phyloP scores from a whole-genome alignment of 208 protist species.

The Paratrypanosoma confusum region DNA sequence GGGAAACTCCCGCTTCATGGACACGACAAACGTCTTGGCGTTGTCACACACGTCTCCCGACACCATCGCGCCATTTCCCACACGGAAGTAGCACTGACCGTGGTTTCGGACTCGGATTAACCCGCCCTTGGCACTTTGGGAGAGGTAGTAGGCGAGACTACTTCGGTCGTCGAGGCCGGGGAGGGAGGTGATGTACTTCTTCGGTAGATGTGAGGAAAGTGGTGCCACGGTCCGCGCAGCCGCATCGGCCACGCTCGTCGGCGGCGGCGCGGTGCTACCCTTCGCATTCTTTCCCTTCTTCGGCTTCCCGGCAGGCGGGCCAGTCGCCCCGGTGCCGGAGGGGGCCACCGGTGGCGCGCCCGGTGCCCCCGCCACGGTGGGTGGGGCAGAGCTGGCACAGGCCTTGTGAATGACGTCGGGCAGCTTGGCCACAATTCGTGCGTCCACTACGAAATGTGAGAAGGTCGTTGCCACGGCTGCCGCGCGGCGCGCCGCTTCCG shows the following conservation, averaged over 20 bases:
- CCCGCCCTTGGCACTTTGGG: slow-evolving; percentile 35
- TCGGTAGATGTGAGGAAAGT: slow-evolving; percentile 5
- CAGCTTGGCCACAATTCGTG: slow-evolving; percentile 51
- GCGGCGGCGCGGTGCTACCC: too few relatives aligned
- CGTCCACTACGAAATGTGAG: slow-evolving; percentile 67
- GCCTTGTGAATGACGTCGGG: slow-evolving; percentile 26
- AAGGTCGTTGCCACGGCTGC: slow-evolving; percentile 64
- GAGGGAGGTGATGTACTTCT: slow-evolving; percentile 41
- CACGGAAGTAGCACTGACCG: slow-evolving; percentile 56
- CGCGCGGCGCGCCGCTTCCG: slow-evolving; percentile 43
- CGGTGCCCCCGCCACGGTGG: background rate
- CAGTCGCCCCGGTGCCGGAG: background rate
- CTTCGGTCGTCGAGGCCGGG: slow-evolving; percentile 39
- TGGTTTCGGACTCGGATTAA: slow-evolving; percentile 18
- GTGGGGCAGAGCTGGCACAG: slow-evolving; percentile 8
- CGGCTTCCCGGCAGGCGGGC: background rate
- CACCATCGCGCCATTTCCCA: slow-evolving; percentile 76
- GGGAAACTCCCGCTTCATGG: slow-evolving; percentile 67
- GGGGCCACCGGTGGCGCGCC: background rate
- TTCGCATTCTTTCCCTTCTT: background rate
- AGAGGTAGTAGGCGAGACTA: slow-evolving; percentile 49
- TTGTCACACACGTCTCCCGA: slow-evolving; percentile 80
- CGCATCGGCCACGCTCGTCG: too few relatives aligned
- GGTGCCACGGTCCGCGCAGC: background rate
- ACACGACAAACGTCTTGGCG: slow-evolving; percentile 62